Base-by-base conservation (phyloP, 2,329 filamentous ascomycete species). In the Aspergillus neoniger region DNA sequence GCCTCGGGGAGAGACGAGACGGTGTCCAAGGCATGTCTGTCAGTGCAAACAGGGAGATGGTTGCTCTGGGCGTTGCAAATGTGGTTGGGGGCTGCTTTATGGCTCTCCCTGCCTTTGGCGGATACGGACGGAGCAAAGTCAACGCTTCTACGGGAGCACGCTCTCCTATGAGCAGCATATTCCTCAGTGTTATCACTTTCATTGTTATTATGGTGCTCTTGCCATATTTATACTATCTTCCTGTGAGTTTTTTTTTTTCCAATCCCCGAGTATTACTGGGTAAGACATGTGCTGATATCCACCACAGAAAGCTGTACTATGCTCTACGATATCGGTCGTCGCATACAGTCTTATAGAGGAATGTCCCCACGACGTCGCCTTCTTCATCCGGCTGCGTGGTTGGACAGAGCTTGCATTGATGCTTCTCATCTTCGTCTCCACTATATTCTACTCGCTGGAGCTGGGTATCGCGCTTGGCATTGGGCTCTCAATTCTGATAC, bases 341-440 rank as follows among this genome's bases (percentile, higher is more conserved):
- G 95, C 95, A 19, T 96, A 90, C 80, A 95, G 92, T 19, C 84
- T 99, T 6, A 91, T 98, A 62, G 95, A 99, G 80, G 95, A 99
- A 81, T 92, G 91, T 12, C 95, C 95, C 0, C 90, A 95, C 70
- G 95, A 99, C 75, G 87, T 99, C 63, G 82, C 84, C 52, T 99
- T 98, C 82, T 99, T 98, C 81, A 78, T 91, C 60, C 86, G 84
- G 55, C 94, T 99, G 62, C 86, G 87, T 30, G 94, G 93, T 59
- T 96, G 90, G 86, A 88, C 86, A 1, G 95, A 98, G 71, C 83
- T 99, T 1, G 82, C 84, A 1, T 86, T 98, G 39, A 98, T 99
- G 93, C 78, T 87, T 19, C 84, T 95, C 62, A 98, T 99, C 72
- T 95, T 98, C 74, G 77, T 92, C 28, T 86, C 93, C 17, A 99